Percentiles rank a stretch among this genome's conserved stretches.
phyloP scores from a whole-genome alignment of 495 filamentous ascomycete species.

The Poronia punctata region DNA sequence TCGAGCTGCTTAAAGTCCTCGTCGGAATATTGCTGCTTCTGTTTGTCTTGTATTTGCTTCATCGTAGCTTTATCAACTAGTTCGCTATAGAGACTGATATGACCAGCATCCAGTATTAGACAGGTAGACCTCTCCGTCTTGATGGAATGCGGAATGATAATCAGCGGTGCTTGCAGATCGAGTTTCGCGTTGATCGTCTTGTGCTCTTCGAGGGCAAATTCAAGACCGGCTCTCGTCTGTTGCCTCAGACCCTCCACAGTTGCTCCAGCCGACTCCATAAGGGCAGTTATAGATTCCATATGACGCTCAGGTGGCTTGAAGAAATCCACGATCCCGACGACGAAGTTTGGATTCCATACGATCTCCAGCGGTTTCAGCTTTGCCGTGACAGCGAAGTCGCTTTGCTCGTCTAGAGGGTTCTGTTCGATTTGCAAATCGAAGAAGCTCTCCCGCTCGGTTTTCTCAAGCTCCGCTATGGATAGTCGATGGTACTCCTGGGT shows the following conservation, averaged over 20 bases:
- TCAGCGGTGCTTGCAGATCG: slow-evolving; percentile 89
- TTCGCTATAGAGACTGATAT: slow-evolving; percentile 88
- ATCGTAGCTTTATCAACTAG: slow-evolving; percentile 85
- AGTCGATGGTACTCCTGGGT: slow-evolving; percentile 39
- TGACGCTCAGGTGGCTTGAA: slow-evolving; percentile 93
- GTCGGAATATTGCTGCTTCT: slow-evolving; percentile 78
- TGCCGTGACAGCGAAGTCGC: slow-evolving; percentile 80
- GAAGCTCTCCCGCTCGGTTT: slow-evolving; percentile 60
- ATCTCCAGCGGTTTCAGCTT: slow-evolving; percentile 95
- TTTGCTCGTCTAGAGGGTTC: slow-evolving; percentile 86
- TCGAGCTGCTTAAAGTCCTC: slow-evolving; percentile 83
- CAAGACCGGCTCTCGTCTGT: slow-evolving; percentile 89
- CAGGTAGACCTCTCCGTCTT: slow-evolving; percentile 72
- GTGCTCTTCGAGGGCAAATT: slow-evolving; percentile 94
- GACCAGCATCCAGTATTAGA: slow-evolving; percentile 91
- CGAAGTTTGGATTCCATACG: slow-evolving; percentile 89
- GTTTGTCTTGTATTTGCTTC: slow-evolving; percentile 82
- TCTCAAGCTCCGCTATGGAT: slow-evolving; percentile 59
- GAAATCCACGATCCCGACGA: slow-evolving; percentile 84
- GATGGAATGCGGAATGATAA: slow-evolving; percentile 92
- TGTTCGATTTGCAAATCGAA: slow-evolving; percentile 90
- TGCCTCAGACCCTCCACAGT: slow-evolving; percentile 91
- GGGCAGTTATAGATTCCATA: slow-evolving; percentile 93
- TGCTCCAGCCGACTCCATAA: slow-evolving; percentile 90
- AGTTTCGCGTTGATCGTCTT: slow-evolving; percentile 96